Evolutionary conservation across 257 asterid genomes (phyloP).

Genomic region (Solanum gandarillasii): DNA sequence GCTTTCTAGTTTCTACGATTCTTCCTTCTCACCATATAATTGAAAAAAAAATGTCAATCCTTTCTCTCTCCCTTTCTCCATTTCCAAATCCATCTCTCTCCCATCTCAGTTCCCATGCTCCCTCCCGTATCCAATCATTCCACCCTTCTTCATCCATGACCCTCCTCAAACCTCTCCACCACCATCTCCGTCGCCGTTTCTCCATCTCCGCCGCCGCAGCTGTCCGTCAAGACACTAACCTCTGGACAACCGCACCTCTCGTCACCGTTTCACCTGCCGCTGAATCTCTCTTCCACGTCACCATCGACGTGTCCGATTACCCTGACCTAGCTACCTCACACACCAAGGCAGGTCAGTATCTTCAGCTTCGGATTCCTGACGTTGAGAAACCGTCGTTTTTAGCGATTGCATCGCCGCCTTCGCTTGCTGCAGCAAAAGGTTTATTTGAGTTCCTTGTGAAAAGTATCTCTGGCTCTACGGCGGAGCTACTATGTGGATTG

Average conservation of each 20-base stretch:
- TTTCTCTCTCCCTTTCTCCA: constrained; percentile 15
- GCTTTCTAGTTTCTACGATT: constrained; percentile 22
- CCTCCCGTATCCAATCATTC: constrained; percentile 19
- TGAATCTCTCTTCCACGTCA: constrained; percentile 49
- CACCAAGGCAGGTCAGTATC: constrained; percentile 67
- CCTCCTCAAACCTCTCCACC: constrained; percentile 37
- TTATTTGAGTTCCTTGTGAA: constrained; percentile 73
- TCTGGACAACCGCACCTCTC: constrained; percentile 51
- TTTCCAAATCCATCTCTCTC: constrained; percentile 9
- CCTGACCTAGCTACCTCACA: constrained; percentile 62
- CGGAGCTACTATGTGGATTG: constrained; percentile 65
- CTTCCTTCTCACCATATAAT: background rate
- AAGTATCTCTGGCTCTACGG: constrained; percentile 63
- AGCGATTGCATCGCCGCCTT: constrained; percentile 85
- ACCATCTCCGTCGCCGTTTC: constrained; percentile 31
- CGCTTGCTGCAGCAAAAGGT: constrained; percentile 43
- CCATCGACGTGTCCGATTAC: constrained; percentile 68
- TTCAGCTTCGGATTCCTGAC: constrained; percentile 56
- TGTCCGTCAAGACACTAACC: constrained; percentile 32
- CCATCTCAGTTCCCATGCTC: constrained; percentile 43
- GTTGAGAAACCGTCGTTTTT: constrained; percentile 48
- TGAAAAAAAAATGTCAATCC: constrained; percentile 35
- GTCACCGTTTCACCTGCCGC: constrained; percentile 57
- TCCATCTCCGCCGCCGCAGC: constrained; percentile 46
- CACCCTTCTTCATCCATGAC: constrained; percentile 38